These are phyloP conservation scores for Calonectria hongkongensis DNA, from an alignment of 2,329 filamentous ascomycete genomes.

Conservation along the genomic window DNA sequence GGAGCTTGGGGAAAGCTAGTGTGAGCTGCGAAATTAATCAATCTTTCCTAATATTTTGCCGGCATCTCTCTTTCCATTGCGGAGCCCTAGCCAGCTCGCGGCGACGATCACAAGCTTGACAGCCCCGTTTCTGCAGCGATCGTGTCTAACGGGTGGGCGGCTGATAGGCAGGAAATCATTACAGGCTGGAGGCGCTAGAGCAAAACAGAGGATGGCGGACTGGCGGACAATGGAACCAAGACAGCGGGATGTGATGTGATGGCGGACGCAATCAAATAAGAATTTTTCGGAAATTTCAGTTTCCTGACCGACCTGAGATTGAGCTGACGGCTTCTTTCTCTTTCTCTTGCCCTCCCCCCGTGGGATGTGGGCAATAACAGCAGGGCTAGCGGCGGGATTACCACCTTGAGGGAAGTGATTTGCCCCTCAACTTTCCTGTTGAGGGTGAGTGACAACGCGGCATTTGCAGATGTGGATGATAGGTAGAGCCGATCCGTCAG, in stretches of 20 bases:
- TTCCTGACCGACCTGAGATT: background rate
- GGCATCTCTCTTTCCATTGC: slow-evolving; percentile 8
- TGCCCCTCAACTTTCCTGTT: slow-evolving; percentile 17
- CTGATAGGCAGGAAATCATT: slow-evolving; percentile 16
- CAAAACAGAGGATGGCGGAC: slow-evolving; percentile 8
- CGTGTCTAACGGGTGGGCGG: slow-evolving; percentile 18
- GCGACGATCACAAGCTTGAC: slow-evolving; percentile 23
- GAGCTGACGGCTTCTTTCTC: background rate
- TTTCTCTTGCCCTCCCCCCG: background rate
- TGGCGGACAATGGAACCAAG: slow-evolving; percentile 12
- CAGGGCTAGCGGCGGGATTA: slow-evolving; percentile 3
- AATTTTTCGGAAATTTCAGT: slow-evolving; percentile 17
- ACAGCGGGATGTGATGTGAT: slow-evolving; percentile 13
- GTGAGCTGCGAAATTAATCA: slow-evolving; percentile 19
- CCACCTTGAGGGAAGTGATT: slow-evolving; percentile 16
- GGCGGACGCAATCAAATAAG: slow-evolving; percentile 18
- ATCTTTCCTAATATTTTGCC: slow-evolving; percentile 3
- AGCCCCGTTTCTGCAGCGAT: slow-evolving; percentile 25
- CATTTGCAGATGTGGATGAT: slow-evolving; percentile 9
- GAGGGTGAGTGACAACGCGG: slow-evolving; percentile 11
- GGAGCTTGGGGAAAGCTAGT: background rate
- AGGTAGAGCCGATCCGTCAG: slow-evolving; percentile 18
- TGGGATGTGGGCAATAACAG: background rate
- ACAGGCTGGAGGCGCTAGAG: slow-evolving; percentile 12
- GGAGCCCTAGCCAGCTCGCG: background rate